These are phyloP conservation scores for Hirschioporus abietinus DNA, from an alignment of 768 basidiomycete species.

Conservation along the genomic window DNA sequence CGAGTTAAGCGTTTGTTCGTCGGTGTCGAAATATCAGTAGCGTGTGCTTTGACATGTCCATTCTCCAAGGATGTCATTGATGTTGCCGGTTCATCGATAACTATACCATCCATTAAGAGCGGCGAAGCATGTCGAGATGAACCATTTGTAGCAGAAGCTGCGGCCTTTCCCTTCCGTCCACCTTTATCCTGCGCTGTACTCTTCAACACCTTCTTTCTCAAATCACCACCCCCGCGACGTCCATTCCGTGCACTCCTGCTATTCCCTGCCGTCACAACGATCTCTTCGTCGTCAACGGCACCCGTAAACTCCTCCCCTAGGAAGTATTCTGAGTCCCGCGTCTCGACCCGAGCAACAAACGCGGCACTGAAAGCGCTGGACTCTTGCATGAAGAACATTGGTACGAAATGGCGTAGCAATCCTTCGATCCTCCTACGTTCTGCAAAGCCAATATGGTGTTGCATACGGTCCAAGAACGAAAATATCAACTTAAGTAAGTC, in stretches of 20 bases:
- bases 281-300: constrained; percentile 33
- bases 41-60: constrained; percentile 18
- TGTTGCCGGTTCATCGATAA: constrained; percentile 16
- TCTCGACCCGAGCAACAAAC: constrained; percentile 56
- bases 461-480: constrained; percentile 86
- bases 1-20: constrained; percentile 29
- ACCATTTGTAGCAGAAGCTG: constrained; percentile 32
- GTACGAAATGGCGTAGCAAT: constrained; percentile 70
- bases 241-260: constrained; percentile 22
- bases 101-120: constrained; percentile 40
- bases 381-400: constrained; percentile 75
- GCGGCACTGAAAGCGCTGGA: constrained; percentile 62
- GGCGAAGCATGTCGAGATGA: constrained; percentile 64
- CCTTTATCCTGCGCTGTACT: constrained; percentile 71
- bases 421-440: constrained; percentile 82
- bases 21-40: constrained; percentile 9
- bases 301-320: constrained; percentile 40
- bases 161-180: constrained; percentile 50
- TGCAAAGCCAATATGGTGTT: constrained; percentile 59
- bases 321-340: constrained; percentile 41
- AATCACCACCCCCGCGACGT: constrained; percentile 43
- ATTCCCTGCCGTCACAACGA: constrained; percentile 17
- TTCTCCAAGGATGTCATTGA: constrained; percentile 11
- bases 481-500: constrained; percentile 87
- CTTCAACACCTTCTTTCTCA: constrained; percentile 77